Evolutionary conservation across 225 moss, liverwort and hornwort genomes (phyloP).

Genomic region (Neckera pumila): DNA sequence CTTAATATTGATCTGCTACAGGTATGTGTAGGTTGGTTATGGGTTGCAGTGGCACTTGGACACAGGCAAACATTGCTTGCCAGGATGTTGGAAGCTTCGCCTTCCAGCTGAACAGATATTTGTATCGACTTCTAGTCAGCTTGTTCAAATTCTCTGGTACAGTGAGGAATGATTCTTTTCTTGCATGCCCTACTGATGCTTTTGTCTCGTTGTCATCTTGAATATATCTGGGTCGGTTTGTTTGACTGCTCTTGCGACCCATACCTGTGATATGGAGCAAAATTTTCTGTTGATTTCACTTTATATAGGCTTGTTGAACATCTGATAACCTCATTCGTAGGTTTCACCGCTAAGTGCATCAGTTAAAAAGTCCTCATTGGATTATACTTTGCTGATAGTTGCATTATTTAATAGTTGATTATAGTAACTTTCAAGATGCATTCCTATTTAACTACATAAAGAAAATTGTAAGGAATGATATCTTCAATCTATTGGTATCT

Average conservation of each 20-base stretch:
- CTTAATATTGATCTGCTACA: background rate
- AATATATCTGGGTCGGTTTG: background rate
- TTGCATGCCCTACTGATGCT: background rate
- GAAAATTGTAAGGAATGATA: background rate
- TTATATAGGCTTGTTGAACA: background rate
- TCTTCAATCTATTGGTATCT: background rate
- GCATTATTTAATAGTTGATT: background rate
- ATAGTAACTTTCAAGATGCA: background rate
- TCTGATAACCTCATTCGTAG: background rate
- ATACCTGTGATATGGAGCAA: background rate
- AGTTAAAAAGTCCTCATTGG: background rate
- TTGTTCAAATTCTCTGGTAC: background rate
- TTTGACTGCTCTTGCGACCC: background rate
- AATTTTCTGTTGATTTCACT: background rate
- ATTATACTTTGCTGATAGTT: background rate
- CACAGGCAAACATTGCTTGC: constrained; percentile 33
- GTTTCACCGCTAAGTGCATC: background rate
- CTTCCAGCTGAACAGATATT: constrained; percentile 15
- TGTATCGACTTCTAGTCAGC: background rate
- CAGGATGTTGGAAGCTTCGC: constrained; percentile 30
- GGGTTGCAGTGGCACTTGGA: constrained; percentile 48
- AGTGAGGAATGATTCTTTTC: background rate
- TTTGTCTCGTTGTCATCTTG: background rate
- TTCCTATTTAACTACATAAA: background rate
- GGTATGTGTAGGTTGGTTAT: constrained; percentile 40